These are phyloP conservation scores for Aspergillus terreus DNA, from an alignment of 2,329 filamentous ascomycete genomes.

Conservation along the genomic window DNA sequence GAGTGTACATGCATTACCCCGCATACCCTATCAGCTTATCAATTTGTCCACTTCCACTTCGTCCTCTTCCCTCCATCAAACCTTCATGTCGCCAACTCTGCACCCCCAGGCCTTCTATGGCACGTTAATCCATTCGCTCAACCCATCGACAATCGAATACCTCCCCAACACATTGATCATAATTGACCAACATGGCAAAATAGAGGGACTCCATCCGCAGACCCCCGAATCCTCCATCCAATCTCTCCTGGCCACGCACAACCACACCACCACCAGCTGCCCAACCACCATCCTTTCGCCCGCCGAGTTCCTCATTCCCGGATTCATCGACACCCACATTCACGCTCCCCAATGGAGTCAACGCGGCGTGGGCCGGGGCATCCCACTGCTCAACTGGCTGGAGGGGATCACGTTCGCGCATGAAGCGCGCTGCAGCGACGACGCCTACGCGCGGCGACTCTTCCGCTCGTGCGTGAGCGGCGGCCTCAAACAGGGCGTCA, in stretches of 20 bases:
- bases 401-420: slow-evolving; percentile 61
- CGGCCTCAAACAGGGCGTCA: slow-evolving; percentile 53
- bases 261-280: slow-evolving; percentile 24
- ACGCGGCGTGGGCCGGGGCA: slow-evolving; percentile 42
- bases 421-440: slow-evolving; percentile 58
- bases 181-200: slow-evolving; percentile 26
- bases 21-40: too few species aligned
- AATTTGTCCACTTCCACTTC: background rate
- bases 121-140: slow-evolving; percentile 30
- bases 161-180: slow-evolving; percentile 30
- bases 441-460: slow-evolving; percentile 49
- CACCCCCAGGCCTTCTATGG: slow-evolving; percentile 31
- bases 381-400: slow-evolving; percentile 56
- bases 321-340: slow-evolving; percentile 62
- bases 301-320: slow-evolving; percentile 30
- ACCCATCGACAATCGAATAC: slow-evolving; percentile 24
- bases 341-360: slow-evolving; percentile 59
- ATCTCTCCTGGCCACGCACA: slow-evolving; percentile 19
- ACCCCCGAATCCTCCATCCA: slow-evolving; percentile 19
- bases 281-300: slow-evolving; percentile 25
- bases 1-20: background rate
- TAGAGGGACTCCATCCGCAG: slow-evolving; percentile 24
- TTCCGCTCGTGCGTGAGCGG: slow-evolving; percentile 55
- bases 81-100: slow-evolving; percentile 9
- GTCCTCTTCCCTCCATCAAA: slow-evolving; percentile 1